A percentile compares a stretch with the other conserved stretches of the same genome.
phyloP scores from a whole-genome alignment of 169 alveolate species.

The Plasmodium fragile region DNA sequence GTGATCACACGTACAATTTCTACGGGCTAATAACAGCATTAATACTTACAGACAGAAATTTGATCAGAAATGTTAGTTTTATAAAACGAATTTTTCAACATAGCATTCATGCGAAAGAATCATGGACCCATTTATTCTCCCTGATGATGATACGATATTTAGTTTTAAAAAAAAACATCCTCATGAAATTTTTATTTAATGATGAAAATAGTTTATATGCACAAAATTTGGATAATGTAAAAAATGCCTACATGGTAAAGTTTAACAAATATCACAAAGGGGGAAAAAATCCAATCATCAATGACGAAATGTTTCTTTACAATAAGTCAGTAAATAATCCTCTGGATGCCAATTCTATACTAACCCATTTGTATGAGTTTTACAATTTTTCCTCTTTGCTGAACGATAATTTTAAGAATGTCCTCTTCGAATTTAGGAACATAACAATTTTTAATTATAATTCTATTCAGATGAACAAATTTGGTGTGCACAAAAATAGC shows the following conservation, averaged over 20 bases:
- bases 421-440: conserved; percentile 61
- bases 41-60: conserved; percentile 54
- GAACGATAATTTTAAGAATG: conserved; percentile 34
- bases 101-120: conserved; percentile 66
- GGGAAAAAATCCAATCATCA: background rate
- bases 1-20: conserved; percentile 58
- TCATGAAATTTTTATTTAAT: conserved; percentile 43
- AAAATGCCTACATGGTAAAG: conserved; percentile 19
- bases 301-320: conserved; percentile 27
- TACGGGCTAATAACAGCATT: conserved; percentile 34
- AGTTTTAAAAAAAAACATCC: conserved; percentile 25
- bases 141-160: conserved; percentile 54
- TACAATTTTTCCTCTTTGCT: conserved; percentile 41
- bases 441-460: conserved; percentile 30
- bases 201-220: conserved; percentile 38
- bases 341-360: conserved; percentile 49
- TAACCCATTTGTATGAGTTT: conserved; percentile 66
- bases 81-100: conserved; percentile 59
- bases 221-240: conserved; percentile 28
- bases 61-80: conserved; percentile 51
- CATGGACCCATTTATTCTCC: conserved; percentile 32
- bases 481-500: background rate
- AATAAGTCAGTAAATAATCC: conserved; percentile 59
- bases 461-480: conserved; percentile 11
- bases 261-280: conserved; percentile 50